Conservation (phyloP, 768 basidiomycete genomes). For the Gelatoporia subvermispora region DNA sequence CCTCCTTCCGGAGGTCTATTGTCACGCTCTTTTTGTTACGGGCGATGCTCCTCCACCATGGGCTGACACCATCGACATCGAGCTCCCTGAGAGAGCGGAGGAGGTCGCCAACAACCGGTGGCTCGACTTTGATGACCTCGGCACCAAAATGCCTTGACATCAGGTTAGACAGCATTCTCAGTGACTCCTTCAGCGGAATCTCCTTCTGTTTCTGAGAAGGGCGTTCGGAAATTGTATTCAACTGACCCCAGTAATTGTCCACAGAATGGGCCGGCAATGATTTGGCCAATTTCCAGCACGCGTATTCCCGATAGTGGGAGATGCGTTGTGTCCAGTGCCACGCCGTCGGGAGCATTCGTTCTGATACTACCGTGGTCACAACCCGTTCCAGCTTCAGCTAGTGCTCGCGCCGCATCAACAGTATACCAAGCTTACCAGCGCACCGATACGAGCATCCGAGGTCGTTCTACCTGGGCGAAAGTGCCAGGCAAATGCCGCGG, state of each 20-base stretch:
- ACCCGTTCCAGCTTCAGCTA: no score
- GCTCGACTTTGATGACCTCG: slow-evolving; percentile 69
- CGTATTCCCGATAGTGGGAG: slow-evolving; percentile 59
- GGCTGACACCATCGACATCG: slow-evolving; percentile 65
- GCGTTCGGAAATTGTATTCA: background rate
- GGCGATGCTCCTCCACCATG: slow-evolving; percentile 69
- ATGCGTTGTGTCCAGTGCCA: slow-evolving; percentile 5
- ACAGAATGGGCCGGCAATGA: slow-evolving; percentile 70
- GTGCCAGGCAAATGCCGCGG: no score
- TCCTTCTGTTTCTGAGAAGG: no score
- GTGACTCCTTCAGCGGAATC: background rate
- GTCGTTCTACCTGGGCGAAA: no score
- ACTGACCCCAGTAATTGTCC: slow-evolving; percentile 66
- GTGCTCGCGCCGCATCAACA: no score
- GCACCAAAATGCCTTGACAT: slow-evolving; percentile 59
- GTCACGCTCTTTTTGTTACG: slow-evolving; percentile 73
- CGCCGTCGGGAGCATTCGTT: no score
- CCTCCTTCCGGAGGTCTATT: slow-evolving; percentile 56
- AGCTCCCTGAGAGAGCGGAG: slow-evolving; percentile 68
- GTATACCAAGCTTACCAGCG: no score
- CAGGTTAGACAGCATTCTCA: background rate
- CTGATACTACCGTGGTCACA: no score
- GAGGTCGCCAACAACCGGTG: slow-evolving; percentile 59
- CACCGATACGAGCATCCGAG: no score
- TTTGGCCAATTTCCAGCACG: slow-evolving; percentile 64